Evolutionary conservation across 768 basidiomycete species (phyloP), one percentile per base, ranked within the genome.

Genomic region (Phanerochaete sordida): DNA sequence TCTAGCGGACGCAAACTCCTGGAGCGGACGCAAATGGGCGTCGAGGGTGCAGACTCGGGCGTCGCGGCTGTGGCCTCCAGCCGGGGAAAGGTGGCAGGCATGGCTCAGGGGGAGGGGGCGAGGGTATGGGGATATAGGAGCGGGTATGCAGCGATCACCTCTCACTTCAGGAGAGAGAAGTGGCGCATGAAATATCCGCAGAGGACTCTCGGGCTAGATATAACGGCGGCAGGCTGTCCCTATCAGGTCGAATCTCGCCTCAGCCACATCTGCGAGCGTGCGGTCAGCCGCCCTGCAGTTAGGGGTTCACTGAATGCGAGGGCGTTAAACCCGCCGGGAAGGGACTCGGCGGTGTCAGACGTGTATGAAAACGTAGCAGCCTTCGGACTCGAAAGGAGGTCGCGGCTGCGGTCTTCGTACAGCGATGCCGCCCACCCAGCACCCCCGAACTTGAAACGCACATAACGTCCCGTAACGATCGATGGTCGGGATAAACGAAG

Each of bases 61-160:
- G 28, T 33, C n/a, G 51, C 12, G 46, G 57, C 16, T 23, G 49
- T 31, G 30, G 50, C 35, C 23, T 33, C 49, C 9, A 26, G 19
- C 43, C 43, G 48, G 35, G 58, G 19, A 12, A 31, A 11, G 16
- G 43, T 8, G 44, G 58, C 26, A 26, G 49, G 26, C 58, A 59
- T 59, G n/a, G 47, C 49, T 27, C 26, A 27, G 57, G 33, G 16
- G 35, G 28, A 26, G 57, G 27, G 43, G 28, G 48, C 6, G 48
- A 49, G 26, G 48, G 39, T 9, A 16, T 9, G 44, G 44, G 30
- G 56, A 26, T 57, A 57, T 55, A n/a, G 53, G 30, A 30, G 16
- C 3, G 56, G 56, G 56, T 35, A 57, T 57, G 48, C 57, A 58
- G 58, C 49, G 50, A 59, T 51, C 26, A 59, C 49, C 33, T 35